Evolutionary conservation across 768 basidiomycete species (phyloP).

Genomic region (Leucocoprinus sp.): DNA sequence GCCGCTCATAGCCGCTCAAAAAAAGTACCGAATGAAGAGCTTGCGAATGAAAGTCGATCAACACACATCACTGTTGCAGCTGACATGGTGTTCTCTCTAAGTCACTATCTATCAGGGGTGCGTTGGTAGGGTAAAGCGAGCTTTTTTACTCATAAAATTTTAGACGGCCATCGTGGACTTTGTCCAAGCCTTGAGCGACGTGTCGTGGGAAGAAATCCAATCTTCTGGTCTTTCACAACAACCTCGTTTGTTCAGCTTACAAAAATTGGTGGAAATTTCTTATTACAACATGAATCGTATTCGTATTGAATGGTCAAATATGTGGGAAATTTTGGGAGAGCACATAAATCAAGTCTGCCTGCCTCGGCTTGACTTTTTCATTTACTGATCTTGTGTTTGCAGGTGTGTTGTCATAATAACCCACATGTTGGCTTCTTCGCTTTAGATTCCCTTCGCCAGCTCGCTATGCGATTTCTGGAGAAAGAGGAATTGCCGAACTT

Average conservation of each 20-base stretch:
- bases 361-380: neutral
- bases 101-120: conserved; percentile 91
- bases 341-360: conserved; percentile 91
- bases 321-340: conserved; percentile 97
- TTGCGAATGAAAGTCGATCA: conserved; percentile 94
- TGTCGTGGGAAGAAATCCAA: conserved; percentile 99
- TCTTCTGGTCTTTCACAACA: conserved; percentile 92
- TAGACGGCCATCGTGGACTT: conserved; percentile 98
- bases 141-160: conserved; percentile 7
- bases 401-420: conserved; percentile 99
- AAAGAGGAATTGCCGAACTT: conserved; percentile 98
- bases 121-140: conserved; percentile 21
- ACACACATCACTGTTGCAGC: conserved; percentile 98
- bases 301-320: conserved; percentile 94
- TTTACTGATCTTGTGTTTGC: conserved; percentile 7
- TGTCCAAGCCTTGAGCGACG: conserved; percentile 89
- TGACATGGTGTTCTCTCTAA: conserved; percentile 98
- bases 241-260: conserved; percentile 92
- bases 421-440: conserved; percentile 96
- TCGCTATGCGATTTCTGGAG: conserved; percentile 98
- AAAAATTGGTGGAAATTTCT: conserved; percentile 97
- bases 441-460: conserved; percentile 88
- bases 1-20: conserved; percentile 33
- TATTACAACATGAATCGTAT: conserved; percentile 99
- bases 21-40: conserved; percentile 80